Evolutionary conservation across 371 early-diverging fungal species (phyloP).

Genomic region (Gilbertella persicaria): DNA sequence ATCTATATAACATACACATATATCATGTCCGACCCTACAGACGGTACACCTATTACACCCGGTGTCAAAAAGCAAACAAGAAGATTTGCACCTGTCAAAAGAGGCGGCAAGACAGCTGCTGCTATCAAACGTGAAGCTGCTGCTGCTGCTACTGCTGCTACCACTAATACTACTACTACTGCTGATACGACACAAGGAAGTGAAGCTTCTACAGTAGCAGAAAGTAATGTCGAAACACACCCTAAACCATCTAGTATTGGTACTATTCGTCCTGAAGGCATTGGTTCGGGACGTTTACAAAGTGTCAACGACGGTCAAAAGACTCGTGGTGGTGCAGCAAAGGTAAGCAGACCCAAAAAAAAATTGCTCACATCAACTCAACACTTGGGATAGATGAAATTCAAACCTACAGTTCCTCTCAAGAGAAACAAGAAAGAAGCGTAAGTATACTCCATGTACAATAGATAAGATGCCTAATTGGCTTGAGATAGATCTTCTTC

Average conservation of each 20-base stretch:
- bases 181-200: neutral
- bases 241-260: conserved; percentile 31
- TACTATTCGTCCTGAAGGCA: conserved; percentile 37
- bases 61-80: conserved; percentile 37
- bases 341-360: too few relatives aligned
- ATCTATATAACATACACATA: neutral
- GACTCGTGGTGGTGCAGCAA: conserved; percentile 51
- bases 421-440: conserved; percentile 67
- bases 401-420: conserved; percentile 64
- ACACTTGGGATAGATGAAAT: conserved; percentile 52
- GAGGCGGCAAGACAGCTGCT: conserved; percentile 14
- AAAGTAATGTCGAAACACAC: neutral
- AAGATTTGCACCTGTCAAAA: conserved; percentile 40
- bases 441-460: conserved; percentile 27
- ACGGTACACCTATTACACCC: conserved; percentile 17
- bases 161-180: neutral
- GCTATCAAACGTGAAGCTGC: conserved; percentile 15
- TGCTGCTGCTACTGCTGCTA: conserved; percentile 2
- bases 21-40: conserved; percentile 15
- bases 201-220: conserved; percentile 3
- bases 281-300: conserved; percentile 38
- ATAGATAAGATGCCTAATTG: conserved; percentile 1
- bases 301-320: conserved; percentile 49
- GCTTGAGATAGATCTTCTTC: conserved; percentile 32
- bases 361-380: too few relatives aligned